phyloP scores from a whole-genome alignment of 768 basidiomycete genomes.

The Cystofilobasidium capitatum region DNA sequence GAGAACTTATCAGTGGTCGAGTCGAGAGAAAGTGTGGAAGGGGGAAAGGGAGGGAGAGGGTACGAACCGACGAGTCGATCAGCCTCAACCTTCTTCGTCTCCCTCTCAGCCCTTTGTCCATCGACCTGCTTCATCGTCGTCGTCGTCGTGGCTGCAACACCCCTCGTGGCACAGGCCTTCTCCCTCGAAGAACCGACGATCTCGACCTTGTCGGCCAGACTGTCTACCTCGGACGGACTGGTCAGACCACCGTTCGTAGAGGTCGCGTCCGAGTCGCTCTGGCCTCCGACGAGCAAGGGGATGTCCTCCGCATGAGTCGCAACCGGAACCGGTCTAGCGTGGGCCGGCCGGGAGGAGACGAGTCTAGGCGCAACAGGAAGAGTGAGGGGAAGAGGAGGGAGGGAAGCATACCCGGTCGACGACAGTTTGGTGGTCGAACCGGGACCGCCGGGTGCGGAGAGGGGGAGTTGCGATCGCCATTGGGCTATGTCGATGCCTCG shows the following conservation, averaged over 20 bases:
- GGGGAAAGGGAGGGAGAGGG: background rate
- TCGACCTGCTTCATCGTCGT: no score
- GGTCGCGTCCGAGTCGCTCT: background rate
- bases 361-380: constrained; percentile 2
- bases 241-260: background rate
- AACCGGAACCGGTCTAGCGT: constrained; percentile 1
- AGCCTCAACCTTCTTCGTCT: constrained; percentile 22
- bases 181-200: background rate
- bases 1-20: background rate
- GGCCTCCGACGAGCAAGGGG: background rate
- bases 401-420: background rate
- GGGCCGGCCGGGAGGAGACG: background rate
- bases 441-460: background rate
- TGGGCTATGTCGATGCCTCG: background rate
- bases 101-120: constrained; percentile 1
- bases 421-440: background rate
- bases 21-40: background rate
- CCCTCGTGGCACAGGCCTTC: no score
- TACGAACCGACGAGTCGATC: constrained; percentile 25
- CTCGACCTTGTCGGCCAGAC: background rate
- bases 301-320: no score
- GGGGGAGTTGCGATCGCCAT: background rate
- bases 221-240: background rate
- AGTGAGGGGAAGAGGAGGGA: background rate
- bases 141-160: no score